phyloP scores from a whole-genome alignment of 495 filamentous ascomycete species.

The Pseudoneurospora amorphoporcata region DNA sequence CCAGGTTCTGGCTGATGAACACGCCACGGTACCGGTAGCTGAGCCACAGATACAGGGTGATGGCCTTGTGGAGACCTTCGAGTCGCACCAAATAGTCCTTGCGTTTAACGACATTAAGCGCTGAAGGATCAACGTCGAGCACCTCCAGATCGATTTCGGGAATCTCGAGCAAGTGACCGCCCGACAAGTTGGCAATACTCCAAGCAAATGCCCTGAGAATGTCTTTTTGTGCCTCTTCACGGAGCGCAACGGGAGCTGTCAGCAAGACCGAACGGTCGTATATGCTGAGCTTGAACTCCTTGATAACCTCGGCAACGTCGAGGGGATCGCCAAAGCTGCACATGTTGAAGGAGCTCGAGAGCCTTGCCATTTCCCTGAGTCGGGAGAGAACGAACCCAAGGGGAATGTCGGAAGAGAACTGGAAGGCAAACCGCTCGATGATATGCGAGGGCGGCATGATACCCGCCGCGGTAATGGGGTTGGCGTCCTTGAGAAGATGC shows the following conservation, averaged over 20 bases:
- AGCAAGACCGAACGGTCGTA: conserved; percentile 67
- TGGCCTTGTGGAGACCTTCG: conserved; percentile 67
- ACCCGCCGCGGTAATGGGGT: conserved; percentile 63
- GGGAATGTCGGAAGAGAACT: conserved; percentile 66
- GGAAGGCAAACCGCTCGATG: conserved; percentile 60
- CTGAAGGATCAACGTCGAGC: conserved; percentile 42
- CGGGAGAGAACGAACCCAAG: conserved; percentile 68
- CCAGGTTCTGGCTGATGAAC: conserved; percentile 67
- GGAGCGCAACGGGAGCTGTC: conserved; percentile 47
- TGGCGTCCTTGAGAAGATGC: conserved; percentile 51
- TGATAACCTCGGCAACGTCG: conserved; percentile 57
- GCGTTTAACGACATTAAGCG: conserved; percentile 16
- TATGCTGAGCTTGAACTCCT: conserved; percentile 53
- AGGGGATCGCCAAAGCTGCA: conserved; percentile 51
- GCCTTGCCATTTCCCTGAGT: conserved; percentile 51
- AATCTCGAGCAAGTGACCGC: conserved; percentile 58
- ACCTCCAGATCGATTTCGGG: conserved; percentile 52
- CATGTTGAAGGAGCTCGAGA: conserved; percentile 60
- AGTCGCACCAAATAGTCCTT: conserved; percentile 50
- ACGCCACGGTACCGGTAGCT: conserved; percentile 62
- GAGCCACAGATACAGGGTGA: conserved; percentile 86
- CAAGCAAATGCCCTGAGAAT: conserved; percentile 50
- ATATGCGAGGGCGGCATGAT: conserved; percentile 56
- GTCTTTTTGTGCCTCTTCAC: conserved; percentile 23
- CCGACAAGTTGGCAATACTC: conserved; percentile 53